phyloP scores from a whole-genome alignment of 768 basidiomycete genomes.

The Cystobasidium ongulense region DNA sequence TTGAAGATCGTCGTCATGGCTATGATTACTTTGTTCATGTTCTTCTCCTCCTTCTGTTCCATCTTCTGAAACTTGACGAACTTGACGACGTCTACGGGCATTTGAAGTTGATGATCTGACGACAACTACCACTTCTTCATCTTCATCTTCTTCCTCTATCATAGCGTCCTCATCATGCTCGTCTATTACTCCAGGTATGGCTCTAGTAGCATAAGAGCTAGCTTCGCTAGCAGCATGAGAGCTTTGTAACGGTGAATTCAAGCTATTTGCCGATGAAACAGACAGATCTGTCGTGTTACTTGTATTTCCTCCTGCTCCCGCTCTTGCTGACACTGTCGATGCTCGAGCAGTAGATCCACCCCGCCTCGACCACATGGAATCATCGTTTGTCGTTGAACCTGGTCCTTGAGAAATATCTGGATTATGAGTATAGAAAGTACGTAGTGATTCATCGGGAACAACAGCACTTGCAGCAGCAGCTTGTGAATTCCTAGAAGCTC shows the following conservation, averaged over 20 bases:
- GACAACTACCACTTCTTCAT: background rate
- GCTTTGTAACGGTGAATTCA: background rate
- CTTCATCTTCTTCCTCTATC: no score
- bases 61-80: background rate
- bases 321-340: background rate
- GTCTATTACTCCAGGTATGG: background rate
- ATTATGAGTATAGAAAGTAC: background rate
- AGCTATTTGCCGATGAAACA: background rate
- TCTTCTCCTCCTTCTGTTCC: background rate
- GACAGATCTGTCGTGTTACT: background rate
- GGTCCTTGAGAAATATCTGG: background rate
- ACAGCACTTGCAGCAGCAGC: background rate
- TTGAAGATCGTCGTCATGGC: background rate
- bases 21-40: background rate
- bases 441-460: background rate
- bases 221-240: background rate
- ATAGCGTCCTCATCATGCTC: background rate
- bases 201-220: background rate
- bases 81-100: background rate
- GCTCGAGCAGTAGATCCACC: background rate
- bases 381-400: background rate
- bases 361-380: background rate
- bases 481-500: background rate
- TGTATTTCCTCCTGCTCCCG: background rate
- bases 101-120: background rate